phyloP scores from a whole-genome alignment of 768 basidiomycete species.

The Lactarius akahatsu region DNA sequence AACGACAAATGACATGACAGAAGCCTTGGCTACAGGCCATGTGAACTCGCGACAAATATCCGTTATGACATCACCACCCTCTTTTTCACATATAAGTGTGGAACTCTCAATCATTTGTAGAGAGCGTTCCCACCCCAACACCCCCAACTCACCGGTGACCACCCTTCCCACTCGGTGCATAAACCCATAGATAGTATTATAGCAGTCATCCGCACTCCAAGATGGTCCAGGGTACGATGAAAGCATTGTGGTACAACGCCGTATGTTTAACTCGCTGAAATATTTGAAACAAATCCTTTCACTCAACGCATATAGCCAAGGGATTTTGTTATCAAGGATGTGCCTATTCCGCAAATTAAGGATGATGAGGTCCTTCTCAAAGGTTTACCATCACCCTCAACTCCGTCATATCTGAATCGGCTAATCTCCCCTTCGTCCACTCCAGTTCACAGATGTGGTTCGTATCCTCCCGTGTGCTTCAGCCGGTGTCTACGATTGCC shows the following conservation, averaged over 20 bases:
- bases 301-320: conserved; percentile 47
- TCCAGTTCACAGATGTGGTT: conserved; percentile 34
- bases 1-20: too few species aligned
- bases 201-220: not conserved
- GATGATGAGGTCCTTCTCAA: conserved; percentile 77
- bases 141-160: not conserved
- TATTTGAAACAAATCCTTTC: conserved; percentile 18
- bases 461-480: not conserved
- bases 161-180: not conserved
- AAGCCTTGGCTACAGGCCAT: too few species aligned
- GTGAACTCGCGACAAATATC: too few species aligned
- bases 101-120: not conserved
- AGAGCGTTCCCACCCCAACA: not conserved
- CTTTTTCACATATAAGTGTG: too few species aligned
- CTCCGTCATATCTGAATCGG: not conserved
- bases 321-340: conserved; percentile 64
- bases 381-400: conserved; percentile 40
- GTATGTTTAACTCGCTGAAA: conserved; percentile 38
- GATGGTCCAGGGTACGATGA: conserved; percentile 67
- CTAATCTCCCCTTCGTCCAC: not conserved
- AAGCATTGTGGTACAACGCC: conserved; percentile 69
- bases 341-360: conserved; percentile 62
- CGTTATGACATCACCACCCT: too few species aligned
- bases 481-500: conserved; percentile 8
- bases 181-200: not conserved